A percentile compares a stretch with the other conserved stretches of the same genome.
Conservation (phyloP, 2,329 filamentous ascomycete species). For the Botrytis cinerea region DNA sequence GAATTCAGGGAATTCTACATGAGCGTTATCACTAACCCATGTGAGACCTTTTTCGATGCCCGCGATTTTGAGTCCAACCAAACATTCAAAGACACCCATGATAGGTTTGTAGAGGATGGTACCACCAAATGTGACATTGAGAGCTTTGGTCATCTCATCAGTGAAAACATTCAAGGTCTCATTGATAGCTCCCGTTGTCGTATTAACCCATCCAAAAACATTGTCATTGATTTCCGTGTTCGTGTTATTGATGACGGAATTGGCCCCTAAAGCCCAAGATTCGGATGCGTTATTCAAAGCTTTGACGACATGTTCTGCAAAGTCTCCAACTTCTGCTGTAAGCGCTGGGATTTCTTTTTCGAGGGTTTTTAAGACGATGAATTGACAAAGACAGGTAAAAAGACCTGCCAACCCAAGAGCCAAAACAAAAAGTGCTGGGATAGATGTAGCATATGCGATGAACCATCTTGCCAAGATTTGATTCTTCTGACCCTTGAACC, state of each 20-base stretch:
- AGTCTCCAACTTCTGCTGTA: slow-evolving; percentile 63
- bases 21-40: slow-evolving; percentile 86
- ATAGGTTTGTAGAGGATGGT: slow-evolving; percentile 80
- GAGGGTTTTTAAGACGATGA: slow-evolving; percentile 61
- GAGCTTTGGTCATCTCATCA: slow-evolving; percentile 69
- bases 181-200: slow-evolving; percentile 80
- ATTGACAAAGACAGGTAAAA: slow-evolving; percentile 68
- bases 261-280: slow-evolving; percentile 65
- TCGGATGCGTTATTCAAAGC: slow-evolving; percentile 64
- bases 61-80: slow-evolving; percentile 85
- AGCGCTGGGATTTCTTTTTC: slow-evolving; percentile 66
- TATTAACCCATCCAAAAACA: slow-evolving; percentile 83
- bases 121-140: slow-evolving; percentile 78
- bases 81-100: slow-evolving; percentile 76
- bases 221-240: slow-evolving; percentile 77
- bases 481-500: slow-evolving; percentile 60
- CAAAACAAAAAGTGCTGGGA: slow-evolving; percentile 68
- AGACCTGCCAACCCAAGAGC: slow-evolving; percentile 67
- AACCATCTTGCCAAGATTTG: slow-evolving; percentile 67
- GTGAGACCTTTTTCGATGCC: slow-evolving; percentile 85
- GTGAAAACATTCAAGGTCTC: slow-evolving; percentile 82
- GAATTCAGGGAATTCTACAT: slow-evolving; percentile 78
- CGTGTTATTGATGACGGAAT: slow-evolving; percentile 59
- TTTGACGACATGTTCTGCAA: slow-evolving; percentile 63
- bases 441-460: slow-evolving; percentile 67